A percentile compares a stretch with the other conserved stretches of the same genome.
These are phyloP conservation scores for Talaromyces proteolyticus DNA, from an alignment of 495 filamentous ascomycete species.

Conservation along the genomic window DNA sequence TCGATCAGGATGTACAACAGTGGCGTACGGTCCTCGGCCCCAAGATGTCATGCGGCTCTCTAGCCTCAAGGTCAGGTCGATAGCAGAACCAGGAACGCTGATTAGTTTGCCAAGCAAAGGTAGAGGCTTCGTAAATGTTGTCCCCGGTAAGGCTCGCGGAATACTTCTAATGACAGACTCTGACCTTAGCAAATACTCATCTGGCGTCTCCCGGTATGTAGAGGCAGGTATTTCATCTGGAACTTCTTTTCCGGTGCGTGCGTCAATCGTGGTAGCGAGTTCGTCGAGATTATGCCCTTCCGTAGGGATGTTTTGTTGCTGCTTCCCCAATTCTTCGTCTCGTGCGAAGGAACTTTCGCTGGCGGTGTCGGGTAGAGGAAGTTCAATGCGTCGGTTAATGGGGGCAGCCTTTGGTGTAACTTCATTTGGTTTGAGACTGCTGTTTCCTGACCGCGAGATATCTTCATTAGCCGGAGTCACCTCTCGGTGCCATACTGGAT, in stretches of 20 bases:
- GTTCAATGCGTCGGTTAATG: slow-evolving; percentile 26
- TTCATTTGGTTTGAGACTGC: slow-evolving; percentile 10
- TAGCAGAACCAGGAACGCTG: slow-evolving; percentile 36
- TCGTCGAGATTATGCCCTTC: slow-evolving; percentile 16
- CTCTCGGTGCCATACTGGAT: too few relatives aligned
- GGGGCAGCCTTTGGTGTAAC: slow-evolving; percentile 28
- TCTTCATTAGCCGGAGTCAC: slow-evolving; percentile 20
- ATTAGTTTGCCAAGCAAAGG: slow-evolving; percentile 39
- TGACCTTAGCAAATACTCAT: neutral
- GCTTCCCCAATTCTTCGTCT: neutral
- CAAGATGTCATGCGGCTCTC: slow-evolving; percentile 63
- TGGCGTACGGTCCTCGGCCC: slow-evolving; percentile 62
- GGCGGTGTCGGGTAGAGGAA: slow-evolving; percentile 37
- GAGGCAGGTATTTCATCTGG: slow-evolving; percentile 12
- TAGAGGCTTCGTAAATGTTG: slow-evolving; percentile 28
- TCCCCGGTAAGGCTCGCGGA: slow-evolving; percentile 3
- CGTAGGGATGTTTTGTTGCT: neutral
- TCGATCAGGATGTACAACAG: slow-evolving; percentile 49
- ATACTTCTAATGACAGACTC: slow-evolving; percentile 1
- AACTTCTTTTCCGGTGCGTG: slow-evolving; percentile 31
- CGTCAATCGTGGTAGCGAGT: slow-evolving; percentile 36
- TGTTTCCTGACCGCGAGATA: slow-evolving; percentile 3
- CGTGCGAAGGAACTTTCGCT: slow-evolving; percentile 32
- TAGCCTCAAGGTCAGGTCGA: slow-evolving; percentile 54
- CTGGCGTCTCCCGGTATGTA: neutral